A percentile compares a stretch with the other conserved stretches of the same genome.
Conservation (phyloP, 2,329 filamentous ascomycete species). For the Apiospora hydei region DNA sequence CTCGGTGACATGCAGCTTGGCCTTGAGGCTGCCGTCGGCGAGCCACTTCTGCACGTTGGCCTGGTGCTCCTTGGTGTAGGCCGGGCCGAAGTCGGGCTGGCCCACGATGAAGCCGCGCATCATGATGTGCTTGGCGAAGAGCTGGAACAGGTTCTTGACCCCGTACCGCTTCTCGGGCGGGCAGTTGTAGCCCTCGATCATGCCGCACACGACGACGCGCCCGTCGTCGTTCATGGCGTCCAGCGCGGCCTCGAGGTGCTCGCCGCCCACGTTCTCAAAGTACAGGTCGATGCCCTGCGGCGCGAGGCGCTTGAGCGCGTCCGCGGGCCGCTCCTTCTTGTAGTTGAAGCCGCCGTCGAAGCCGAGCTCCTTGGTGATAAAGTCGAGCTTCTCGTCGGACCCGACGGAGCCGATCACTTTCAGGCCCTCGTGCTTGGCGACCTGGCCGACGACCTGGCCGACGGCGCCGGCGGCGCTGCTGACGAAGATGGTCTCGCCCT, state of each 20-base stretch:
- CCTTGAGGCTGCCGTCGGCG: constrained; percentile 76
- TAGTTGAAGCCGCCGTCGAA: constrained; percentile 84
- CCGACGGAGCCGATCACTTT: constrained; percentile 78
- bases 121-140: constrained; percentile 75
- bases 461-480: constrained; percentile 78
- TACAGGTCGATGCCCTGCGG: constrained; percentile 81
- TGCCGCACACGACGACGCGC: constrained; percentile 67
- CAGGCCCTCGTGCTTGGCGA: constrained; percentile 79
- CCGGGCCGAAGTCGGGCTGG: constrained; percentile 70
- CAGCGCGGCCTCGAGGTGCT: constrained; percentile 70
- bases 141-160: constrained; percentile 68
- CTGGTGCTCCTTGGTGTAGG: constrained; percentile 75
- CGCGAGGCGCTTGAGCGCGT: constrained; percentile 70
- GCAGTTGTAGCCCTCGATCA: constrained; percentile 70
- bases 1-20: constrained; percentile 70
- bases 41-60: constrained; percentile 80
- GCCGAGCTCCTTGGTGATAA: constrained; percentile 71
- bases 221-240: constrained; percentile 68
- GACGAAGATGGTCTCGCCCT: constrained; percentile 81
- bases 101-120: constrained; percentile 80
- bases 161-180: constrained; percentile 63
- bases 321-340: constrained; percentile 73
- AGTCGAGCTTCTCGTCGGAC: constrained; percentile 77
- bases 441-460: constrained; percentile 76
- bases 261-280: constrained; percentile 82